phyloP scores from a whole-genome alignment of 371 early-diverging fungal species.

The Syncephalastrum contaminatum region DNA sequence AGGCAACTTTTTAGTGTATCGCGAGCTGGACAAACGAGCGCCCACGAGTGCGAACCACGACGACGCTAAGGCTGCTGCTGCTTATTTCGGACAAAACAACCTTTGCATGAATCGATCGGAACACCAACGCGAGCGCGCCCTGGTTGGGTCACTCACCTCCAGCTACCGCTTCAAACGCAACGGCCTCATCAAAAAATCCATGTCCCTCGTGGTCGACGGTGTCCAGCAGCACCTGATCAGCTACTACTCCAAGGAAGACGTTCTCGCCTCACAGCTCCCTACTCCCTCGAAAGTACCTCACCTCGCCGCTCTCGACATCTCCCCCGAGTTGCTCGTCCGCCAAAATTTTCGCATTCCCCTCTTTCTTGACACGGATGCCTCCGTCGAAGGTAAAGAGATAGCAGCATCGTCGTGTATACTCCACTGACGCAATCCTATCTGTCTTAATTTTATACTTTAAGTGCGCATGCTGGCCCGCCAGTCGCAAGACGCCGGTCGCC shows the following conservation, averaged over 20 bases:
- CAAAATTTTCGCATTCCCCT: conserved; percentile 58
- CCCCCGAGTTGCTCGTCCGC: conserved; percentile 50
- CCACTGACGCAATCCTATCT: too few species aligned
- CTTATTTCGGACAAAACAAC: too few species aligned
- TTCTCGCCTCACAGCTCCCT: conserved; percentile 43
- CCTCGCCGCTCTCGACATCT: conserved; percentile 44
- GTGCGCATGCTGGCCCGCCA: too few species aligned
- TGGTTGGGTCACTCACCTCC: conserved; percentile 61
- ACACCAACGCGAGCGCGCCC: conserved; percentile 51
- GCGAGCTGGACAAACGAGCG: conserved; percentile 44
- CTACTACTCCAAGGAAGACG: conserved; percentile 81
- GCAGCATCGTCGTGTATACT: too few species aligned
- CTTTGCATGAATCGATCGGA: conserved; percentile 18
- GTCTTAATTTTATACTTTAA: too few species aligned
- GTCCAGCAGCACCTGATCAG: conserved; percentile 78
- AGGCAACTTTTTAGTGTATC: conserved; percentile 56
- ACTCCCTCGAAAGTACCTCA: conserved; percentile 53
- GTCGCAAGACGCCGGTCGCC: too few species aligned
- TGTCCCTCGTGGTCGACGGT: conserved; percentile 76
- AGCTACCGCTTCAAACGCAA: conserved; percentile 68
- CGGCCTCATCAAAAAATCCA: conserved; percentile 83
- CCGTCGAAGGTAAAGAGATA: neutral
- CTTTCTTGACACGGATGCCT: conserved; percentile 37
- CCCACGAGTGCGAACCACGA: neutral
- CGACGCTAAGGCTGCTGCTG: too few species aligned